Percentiles rank a stretch among this genome's conserved stretches.
Conservation (phyloP, 2,329 filamentous ascomycete species). For the Verticillium tricorpus region DNA sequence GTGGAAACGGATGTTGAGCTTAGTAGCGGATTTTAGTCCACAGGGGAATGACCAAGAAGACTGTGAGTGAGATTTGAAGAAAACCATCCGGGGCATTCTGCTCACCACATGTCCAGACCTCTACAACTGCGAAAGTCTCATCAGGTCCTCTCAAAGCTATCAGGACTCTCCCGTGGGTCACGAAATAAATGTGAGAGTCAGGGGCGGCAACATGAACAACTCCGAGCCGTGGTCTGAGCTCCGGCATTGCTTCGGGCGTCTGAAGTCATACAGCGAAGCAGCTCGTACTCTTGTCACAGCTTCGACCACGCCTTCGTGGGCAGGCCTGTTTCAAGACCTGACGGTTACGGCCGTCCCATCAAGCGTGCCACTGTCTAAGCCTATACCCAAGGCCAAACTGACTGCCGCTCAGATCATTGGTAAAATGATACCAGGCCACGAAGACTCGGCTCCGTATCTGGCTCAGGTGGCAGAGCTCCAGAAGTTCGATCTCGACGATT, state of each 20-base stretch:
- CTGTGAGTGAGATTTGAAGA: neutral
- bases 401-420: constrained; percentile 16
- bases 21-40: neutral
- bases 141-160: neutral
- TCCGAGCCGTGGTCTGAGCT: constrained; percentile 23
- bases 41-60: neutral
- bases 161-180: constrained; percentile 1
- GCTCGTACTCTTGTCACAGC: constrained; percentile 15
- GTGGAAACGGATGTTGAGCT: neutral
- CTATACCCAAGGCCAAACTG: constrained; percentile 11
- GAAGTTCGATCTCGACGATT: constrained; percentile 15
- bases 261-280: constrained; percentile 16
- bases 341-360: constrained; percentile 21
- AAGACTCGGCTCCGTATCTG: constrained; percentile 4
- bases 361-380: constrained; percentile 11
- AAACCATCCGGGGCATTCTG: no score
- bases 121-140: constrained; percentile 1
- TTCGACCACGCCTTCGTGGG: constrained; percentile 15
- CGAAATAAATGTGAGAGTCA: neutral
- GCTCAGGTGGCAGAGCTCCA: constrained; percentile 16
- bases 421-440: constrained; percentile 12
- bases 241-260: constrained; percentile 20
- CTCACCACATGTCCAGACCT: neutral
- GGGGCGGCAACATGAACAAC: constrained; percentile 6
- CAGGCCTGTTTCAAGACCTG: constrained; percentile 24